A percentile compares a stretch with the other conserved stretches of the same genome.
These are phyloP conservation scores for Hemileccinum rubropunctum DNA, from an alignment of 768 basidiomycete genomes.

Conservation along the genomic window DNA sequence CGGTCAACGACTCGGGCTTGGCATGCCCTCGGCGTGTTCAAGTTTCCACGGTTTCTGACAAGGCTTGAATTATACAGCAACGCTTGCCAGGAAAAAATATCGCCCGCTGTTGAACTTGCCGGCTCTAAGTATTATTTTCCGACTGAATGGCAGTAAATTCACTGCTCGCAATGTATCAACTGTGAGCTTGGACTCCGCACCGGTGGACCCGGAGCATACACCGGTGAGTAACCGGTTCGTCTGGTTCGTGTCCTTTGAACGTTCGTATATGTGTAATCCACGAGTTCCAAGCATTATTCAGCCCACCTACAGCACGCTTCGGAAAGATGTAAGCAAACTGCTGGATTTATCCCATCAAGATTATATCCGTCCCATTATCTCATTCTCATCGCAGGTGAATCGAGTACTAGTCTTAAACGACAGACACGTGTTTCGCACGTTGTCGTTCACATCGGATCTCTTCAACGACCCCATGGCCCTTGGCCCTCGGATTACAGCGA, in stretches of 20 bases:
- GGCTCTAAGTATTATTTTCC: background rate
- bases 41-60: background rate
- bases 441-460: background rate
- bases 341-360: background rate
- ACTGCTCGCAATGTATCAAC: too few species aligned
- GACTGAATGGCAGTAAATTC: too few species aligned
- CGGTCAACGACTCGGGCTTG: too few species aligned
- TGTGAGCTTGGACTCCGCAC: too few species aligned
- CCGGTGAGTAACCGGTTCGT: background rate
- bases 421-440: constrained; percentile 9
- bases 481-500: background rate
- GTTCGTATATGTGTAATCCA: too few species aligned
- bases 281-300: background rate
- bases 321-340: too few species aligned
- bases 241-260: too few species aligned
- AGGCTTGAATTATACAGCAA: background rate
- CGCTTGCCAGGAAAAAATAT: background rate
- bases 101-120: background rate
- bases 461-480: constrained; percentile 1
- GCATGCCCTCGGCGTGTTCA: background rate
- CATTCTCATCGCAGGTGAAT: background rate
- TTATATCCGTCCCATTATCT: background rate
- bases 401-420: background rate
- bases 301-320: too few species aligned
- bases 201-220: too few species aligned